Evolutionary conservation across 495 filamentous ascomycete species (phyloP).

Genomic region (Glarea lozoyensis): DNA sequence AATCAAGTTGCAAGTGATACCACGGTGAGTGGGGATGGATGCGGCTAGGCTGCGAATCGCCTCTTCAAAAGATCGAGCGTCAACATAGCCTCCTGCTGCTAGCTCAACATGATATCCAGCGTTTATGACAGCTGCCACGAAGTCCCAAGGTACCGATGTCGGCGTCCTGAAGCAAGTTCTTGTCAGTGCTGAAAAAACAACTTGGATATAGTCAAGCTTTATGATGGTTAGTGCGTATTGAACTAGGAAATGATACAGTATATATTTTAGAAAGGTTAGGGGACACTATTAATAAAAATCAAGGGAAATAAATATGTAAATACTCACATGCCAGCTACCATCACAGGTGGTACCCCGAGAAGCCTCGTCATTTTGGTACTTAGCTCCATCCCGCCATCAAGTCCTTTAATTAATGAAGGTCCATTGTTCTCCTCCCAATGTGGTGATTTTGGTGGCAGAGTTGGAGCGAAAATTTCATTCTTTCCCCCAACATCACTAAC

Average conservation of each 20-base stretch:
- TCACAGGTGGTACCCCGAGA: constrained; percentile 75
- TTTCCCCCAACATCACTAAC: constrained; percentile 81
- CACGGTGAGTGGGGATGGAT: constrained; percentile 76
- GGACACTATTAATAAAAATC: no score
- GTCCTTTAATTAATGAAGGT: constrained; percentile 77
- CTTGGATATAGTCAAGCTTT: no score
- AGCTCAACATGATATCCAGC: constrained; percentile 88
- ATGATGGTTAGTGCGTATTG: no score
- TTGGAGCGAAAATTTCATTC: constrained; percentile 91
- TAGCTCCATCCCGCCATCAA: constrained; percentile 72
- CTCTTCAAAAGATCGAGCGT: constrained; percentile 74
- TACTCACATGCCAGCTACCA: constrained; percentile 96
- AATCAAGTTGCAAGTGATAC: constrained; percentile 86
- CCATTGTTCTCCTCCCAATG: constrained; percentile 94
- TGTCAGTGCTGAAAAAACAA: no score
- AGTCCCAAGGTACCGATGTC: constrained; percentile 83
- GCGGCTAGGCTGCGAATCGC: constrained; percentile 81
- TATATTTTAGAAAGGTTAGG: no score
- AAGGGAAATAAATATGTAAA: no score
- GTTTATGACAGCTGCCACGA: constrained; percentile 87
- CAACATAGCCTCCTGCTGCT: constrained; percentile 81
- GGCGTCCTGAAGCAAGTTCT: no score
- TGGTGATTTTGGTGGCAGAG: constrained; percentile 79
- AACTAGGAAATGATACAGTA: no score
- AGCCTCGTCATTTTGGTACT: constrained; percentile 95